phyloP scores from a whole-genome alignment of 2,329 filamentous ascomycete genomes.

The Aspergillus sp. region DNA sequence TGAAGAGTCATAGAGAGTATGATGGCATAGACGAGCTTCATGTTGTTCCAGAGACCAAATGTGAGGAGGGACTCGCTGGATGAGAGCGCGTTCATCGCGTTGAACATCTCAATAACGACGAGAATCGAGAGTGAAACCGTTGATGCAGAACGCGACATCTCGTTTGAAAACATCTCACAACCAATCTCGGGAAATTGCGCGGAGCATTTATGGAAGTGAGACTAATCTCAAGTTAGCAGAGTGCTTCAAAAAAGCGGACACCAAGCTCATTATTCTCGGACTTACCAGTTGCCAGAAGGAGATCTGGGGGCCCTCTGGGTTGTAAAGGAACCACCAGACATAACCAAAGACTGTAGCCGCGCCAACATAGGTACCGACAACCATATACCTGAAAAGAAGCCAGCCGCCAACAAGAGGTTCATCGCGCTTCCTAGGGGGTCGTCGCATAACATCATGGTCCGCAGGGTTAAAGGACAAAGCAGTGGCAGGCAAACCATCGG shows the following conservation, averaged over 20 bases:
- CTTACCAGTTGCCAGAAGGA: conserved; percentile 77
- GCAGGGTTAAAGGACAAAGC: conserved; percentile 97
- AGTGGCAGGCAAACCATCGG: conserved; percentile 92
- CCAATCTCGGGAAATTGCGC: conserved; percentile 83
- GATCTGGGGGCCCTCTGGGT: conserved; percentile 85
- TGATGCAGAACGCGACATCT: conserved; percentile 83
- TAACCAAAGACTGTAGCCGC: conserved; percentile 94
- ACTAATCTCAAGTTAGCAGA: conserved; percentile 35
- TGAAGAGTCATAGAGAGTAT: conserved; percentile 89
- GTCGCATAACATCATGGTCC: conserved; percentile 97
- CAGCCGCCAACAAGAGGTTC: conserved; percentile 91
- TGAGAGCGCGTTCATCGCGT: conserved; percentile 96
- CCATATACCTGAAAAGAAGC: conserved; percentile 96
- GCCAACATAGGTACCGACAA: conserved; percentile 94
- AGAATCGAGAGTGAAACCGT: conserved; percentile 88
- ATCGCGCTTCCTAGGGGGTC: conserved; percentile 85
- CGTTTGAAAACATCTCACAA: conserved; percentile 85
- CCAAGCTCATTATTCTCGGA: conserved; percentile 16
- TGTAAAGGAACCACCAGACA: conserved; percentile 99
- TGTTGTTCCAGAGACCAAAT: conserved; percentile 95
- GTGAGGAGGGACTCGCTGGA: conserved; percentile 93
- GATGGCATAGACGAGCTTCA: conserved; percentile 97
- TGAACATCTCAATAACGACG: conserved; percentile 99
- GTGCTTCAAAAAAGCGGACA: neutral
- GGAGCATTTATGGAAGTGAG: conserved; percentile 92